phyloP scores from a whole-genome alignment of 192 early-diverging fungal genomes.

The Umbelopsis vinacea region DNA sequence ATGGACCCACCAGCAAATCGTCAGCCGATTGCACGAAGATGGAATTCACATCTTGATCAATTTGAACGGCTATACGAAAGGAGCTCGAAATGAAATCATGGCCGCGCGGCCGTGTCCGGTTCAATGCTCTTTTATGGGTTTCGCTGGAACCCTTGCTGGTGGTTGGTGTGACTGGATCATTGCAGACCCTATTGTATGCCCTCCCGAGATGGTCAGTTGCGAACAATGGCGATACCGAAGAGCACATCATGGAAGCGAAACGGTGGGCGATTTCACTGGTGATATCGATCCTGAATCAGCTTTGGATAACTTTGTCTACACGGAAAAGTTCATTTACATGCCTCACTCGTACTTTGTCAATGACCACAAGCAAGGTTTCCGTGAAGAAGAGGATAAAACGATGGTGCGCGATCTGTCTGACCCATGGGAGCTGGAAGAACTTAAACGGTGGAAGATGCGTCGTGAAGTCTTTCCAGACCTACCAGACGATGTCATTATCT shows the following conservation, averaged over 20 bases:
- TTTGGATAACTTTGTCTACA: constrained; percentile 75
- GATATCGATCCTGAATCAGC: constrained; percentile 62
- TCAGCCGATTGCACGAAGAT: constrained; percentile 74
- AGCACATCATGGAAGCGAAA: constrained; percentile 39
- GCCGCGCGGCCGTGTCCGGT: constrained; percentile 89
- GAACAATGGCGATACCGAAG: constrained; percentile 59
- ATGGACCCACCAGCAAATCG: constrained; percentile 76
- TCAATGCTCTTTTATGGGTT: constrained; percentile 92
- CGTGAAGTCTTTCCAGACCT: constrained; percentile 83
- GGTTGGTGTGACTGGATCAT: constrained; percentile 87
- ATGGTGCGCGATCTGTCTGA: neutral
- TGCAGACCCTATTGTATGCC: constrained; percentile 74
- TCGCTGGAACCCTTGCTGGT: constrained; percentile 89
- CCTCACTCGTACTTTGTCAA: constrained; percentile 94
- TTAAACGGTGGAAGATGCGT: constrained; percentile 82
- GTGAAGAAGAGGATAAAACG: constrained; percentile 72
- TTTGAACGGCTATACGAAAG: constrained; percentile 97
- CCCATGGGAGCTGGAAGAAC: constrained; percentile 78
- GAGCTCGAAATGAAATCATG: constrained; percentile 92
- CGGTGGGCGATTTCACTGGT: constrained; percentile 51
- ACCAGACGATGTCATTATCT: constrained; percentile 84
- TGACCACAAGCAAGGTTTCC: constrained; percentile 91
- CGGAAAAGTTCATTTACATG: constrained; percentile 90
- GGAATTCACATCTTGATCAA: constrained; percentile 90
- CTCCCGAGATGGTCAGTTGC: constrained; percentile 67